Base-by-base conservation (phyloP, 345 rosid species). In the Sonneratia alba region DNA sequence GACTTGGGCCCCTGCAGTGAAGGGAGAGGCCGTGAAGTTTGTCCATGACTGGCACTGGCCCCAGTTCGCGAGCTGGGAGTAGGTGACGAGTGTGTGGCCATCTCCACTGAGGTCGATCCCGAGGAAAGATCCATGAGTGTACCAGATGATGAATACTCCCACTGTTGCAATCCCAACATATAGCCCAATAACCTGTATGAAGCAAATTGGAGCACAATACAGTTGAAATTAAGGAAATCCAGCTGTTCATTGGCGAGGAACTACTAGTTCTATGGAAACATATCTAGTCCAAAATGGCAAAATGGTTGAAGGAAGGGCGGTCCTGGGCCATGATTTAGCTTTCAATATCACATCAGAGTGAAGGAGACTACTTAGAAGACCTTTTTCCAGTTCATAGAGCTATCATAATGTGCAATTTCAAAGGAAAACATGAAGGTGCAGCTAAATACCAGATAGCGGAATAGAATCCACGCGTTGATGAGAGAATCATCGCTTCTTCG, bases 91-190 rank as follows among this genome's bases (percentile, higher is more conserved):
- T 27, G 82, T 82, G 76, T 87, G 93, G 45, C 93, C 91, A 43
- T 89, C 93, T 0, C 85, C 78, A 8, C 83, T 79, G 27, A 89
- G 86, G 75, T 87, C 85, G 16, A 89, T 87, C 72, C 86, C 86
- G 72, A 87, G 71, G 83, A 89, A 89, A 47, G 88, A 78, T 68
- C 65, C 72, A 34, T 78, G 86, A 1, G 93, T 89, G 78, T 84
- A 89, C 91, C 93, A 89, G 69, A 89, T 85, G 72, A 89, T 77
- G 73, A 84, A 89, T 43, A 83, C 63, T 6, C 93, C 93, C 18
- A 89, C 91, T 0, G 93, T 89, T 27, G 93, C 91, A 49, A 85
- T 45, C 47, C 91, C 91, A 24, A 89, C 93, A 38, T 89, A 89
- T 3, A 80, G 40, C 63, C 93, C 93, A 48, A 89, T 84, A 55